Evolutionary conservation across 108 stramenopile genomes (phyloP).

Genomic region (Pseudonitzschia delicatissima): DNA sequence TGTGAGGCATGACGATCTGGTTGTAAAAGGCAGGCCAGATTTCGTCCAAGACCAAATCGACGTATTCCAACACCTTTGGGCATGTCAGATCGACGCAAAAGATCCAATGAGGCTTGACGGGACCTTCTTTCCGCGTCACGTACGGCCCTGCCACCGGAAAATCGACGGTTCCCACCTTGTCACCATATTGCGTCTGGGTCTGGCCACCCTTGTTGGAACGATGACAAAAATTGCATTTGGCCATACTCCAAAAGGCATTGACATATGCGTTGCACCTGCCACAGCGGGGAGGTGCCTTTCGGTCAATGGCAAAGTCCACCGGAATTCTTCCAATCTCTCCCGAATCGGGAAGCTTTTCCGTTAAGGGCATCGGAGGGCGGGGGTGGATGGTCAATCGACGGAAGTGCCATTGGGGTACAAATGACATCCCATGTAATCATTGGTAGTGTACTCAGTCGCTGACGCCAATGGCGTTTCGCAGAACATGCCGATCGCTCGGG

Average conservation of each 20-base stretch:
- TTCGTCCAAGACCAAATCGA: conserved; percentile 29
- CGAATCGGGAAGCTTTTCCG: conserved; percentile 9
- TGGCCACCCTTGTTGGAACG: conserved; percentile 16
- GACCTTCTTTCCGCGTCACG: conserved; percentile 34
- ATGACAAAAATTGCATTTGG: conserved; percentile 61
- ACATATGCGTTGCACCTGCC: conserved; percentile 67
- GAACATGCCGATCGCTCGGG: too few species aligned
- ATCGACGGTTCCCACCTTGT: conserved; percentile 59
- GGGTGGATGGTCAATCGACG: conserved; percentile 16
- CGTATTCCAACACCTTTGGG: conserved; percentile 20
- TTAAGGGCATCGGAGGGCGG: background rate
- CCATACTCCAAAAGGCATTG: conserved; percentile 61
- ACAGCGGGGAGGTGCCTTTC: conserved; percentile 61
- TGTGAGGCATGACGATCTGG: conserved; percentile 21
- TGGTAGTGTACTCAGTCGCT: conserved; percentile 11
- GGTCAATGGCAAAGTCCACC: conserved; percentile 32
- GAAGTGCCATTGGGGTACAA: conserved; percentile 53
- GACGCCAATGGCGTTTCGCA: conserved; percentile 35
- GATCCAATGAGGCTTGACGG: conserved; percentile 41
- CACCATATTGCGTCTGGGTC: conserved; percentile 22
- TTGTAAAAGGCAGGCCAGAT: conserved; percentile 28
- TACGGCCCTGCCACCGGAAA: conserved; percentile 70
- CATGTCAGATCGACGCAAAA: conserved; percentile 72
- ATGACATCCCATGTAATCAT: conserved; percentile 18
- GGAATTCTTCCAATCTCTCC: conserved; percentile 43